A percentile compares a stretch with the other conserved stretches of the same genome.
Conservation (phyloP, 106 monocot species). For the Dendrobium catenatum region DNA sequence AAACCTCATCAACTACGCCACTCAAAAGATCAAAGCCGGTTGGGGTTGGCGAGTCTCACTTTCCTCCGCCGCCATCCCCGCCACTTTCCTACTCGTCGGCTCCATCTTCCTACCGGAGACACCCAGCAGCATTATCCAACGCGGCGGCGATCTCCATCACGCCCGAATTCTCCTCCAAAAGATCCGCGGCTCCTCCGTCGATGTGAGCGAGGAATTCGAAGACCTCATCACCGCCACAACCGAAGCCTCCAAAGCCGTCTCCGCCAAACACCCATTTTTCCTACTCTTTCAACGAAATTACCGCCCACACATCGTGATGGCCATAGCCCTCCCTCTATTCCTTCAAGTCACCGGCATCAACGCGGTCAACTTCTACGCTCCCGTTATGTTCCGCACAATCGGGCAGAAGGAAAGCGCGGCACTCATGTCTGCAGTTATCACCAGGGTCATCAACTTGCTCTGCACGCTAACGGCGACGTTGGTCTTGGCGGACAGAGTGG, state of each 20-base stretch:
- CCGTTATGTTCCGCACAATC: constrained; percentile 15
- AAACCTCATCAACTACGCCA: constrained; percentile 39
- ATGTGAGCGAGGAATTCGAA: constrained; percentile 34
- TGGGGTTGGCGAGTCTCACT: constrained; percentile 38
- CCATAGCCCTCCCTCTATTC: constrained; percentile 28
- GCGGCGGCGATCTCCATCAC: constrained; percentile 13
- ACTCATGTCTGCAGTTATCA: constrained; percentile 14
- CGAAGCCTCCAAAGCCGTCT: constrained; percentile 7
- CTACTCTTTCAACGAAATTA: constrained; percentile 8
- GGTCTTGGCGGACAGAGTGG: constrained; percentile 24
- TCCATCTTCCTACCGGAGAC: constrained; percentile 36
- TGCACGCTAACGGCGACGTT: constrained; percentile 20
- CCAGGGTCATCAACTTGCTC: not conserved
- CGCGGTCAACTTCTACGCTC: constrained; percentile 56
- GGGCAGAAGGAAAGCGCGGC: constrained; percentile 10
- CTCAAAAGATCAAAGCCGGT: constrained; percentile 22
- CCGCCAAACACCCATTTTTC: constrained; percentile 3
- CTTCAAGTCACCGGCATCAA: constrained; percentile 55
- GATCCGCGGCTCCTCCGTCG: constrained; percentile 28
- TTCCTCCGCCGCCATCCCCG: constrained; percentile 23
- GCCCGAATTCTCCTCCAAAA: constrained; percentile 25
- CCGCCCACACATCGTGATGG: constrained; percentile 51
- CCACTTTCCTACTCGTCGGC: constrained; percentile 16
- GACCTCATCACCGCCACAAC: constrained; percentile 10
- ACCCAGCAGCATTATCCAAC: constrained; percentile 42